Evolutionary conservation across 2,329 filamentous ascomycete genomes (phyloP).

Genomic region (Lecanicillium sp.): DNA sequence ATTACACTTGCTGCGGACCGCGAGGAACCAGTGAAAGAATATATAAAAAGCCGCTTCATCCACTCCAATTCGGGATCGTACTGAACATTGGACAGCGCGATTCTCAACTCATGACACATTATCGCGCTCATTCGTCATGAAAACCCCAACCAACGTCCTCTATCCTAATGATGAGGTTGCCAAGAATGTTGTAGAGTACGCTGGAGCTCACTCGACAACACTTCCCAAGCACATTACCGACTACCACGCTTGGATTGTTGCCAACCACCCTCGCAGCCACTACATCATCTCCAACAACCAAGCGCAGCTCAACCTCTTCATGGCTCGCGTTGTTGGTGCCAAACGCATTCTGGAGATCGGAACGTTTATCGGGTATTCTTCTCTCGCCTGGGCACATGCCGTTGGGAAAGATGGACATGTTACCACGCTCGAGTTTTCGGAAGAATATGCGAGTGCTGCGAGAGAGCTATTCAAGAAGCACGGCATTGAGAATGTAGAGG

Average conservation of each 20-base stretch:
- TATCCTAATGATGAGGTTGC: slow-evolving; percentile 34
- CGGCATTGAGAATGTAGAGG: slow-evolving; percentile 34
- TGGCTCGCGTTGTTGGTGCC: slow-evolving; percentile 27
- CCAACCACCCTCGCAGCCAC: slow-evolving; percentile 14
- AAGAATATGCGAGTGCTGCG: slow-evolving; percentile 34
- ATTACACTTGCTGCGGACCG: too few species aligned
- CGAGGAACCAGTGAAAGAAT: too few species aligned
- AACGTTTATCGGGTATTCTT: slow-evolving; percentile 32
- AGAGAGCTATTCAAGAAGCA: slow-evolving; percentile 28
- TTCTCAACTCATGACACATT: too few species aligned
- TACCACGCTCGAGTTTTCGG: slow-evolving; percentile 35
- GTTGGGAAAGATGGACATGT: slow-evolving; percentile 29
- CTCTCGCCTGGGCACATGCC: slow-evolving; percentile 31
- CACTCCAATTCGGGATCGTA: too few species aligned
- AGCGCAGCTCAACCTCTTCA: slow-evolving; percentile 23
- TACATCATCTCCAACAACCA: slow-evolving; percentile 28
- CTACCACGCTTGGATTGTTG: slow-evolving; percentile 24
- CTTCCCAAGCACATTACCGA: slow-evolving; percentile 32
- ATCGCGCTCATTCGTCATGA: neutral
- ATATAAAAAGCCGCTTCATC: too few species aligned
- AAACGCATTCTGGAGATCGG: slow-evolving; percentile 33
- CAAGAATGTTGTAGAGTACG: slow-evolving; percentile 32
- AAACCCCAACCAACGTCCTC: slow-evolving; percentile 21
- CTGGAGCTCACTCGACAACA: slow-evolving; percentile 30
- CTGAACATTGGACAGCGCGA: too few species aligned